These are phyloP conservation scores for Bremia lactucae DNA, from an alignment of 352 stramenopile genomes.

Conservation along the genomic window DNA sequence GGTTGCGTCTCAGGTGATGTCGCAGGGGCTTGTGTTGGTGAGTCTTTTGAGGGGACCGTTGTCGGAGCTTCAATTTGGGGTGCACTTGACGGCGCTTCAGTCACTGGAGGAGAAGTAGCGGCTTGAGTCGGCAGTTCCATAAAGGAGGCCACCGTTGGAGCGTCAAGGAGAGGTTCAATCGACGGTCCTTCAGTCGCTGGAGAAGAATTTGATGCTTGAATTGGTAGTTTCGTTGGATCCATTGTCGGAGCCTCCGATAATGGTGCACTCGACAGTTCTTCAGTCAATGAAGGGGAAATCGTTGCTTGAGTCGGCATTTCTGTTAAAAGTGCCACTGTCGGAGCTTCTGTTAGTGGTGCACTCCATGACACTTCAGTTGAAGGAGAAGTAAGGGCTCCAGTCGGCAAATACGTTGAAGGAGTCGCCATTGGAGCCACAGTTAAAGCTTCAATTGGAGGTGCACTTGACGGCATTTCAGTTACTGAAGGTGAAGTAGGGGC, in stretches of 20 bases:
- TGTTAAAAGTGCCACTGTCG: too few relatives aligned
- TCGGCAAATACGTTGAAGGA: neutral
- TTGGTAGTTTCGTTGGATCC: too few relatives aligned
- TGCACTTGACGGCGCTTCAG: neutral
- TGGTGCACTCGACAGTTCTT: neutral
- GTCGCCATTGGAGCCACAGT: neutral
- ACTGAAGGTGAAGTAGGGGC: neutral
- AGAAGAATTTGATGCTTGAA: neutral
- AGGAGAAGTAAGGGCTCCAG: neutral
- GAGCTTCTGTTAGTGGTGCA: too few relatives aligned
- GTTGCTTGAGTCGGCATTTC: too few relatives aligned
- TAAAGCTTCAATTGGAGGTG: neutral
- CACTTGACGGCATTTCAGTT: neutral
- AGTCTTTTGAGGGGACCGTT: too few relatives aligned
- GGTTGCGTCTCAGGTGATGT: too few relatives aligned
- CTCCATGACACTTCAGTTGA: neutral
- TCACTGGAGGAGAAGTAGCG: neutral
- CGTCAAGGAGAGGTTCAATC: neutral
- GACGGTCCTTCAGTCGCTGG: conserved; percentile 1
- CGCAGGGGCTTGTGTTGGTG: too few relatives aligned
- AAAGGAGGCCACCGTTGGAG: neutral
- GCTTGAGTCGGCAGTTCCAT: neutral
- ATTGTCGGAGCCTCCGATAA: neutral
- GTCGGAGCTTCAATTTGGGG: too few relatives aligned
- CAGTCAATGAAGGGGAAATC: neutral